phyloP scores from a whole-genome alignment of 371 early-diverging fungal genomes.

The Lichtheimia hyalospora region DNA sequence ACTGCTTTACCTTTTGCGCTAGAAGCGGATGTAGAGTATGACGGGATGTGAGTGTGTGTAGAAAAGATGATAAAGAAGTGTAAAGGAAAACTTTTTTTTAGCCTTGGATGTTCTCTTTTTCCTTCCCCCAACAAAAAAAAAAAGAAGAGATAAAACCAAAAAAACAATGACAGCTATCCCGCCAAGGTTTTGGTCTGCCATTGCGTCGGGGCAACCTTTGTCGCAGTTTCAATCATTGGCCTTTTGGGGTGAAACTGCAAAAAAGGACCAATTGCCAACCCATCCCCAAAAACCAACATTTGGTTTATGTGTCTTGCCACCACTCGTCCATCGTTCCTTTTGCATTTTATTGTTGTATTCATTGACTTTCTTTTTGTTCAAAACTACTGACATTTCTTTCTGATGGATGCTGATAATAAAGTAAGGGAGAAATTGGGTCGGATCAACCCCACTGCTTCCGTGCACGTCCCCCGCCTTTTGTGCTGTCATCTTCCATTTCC shows the following conservation, averaged over 20 bases:
- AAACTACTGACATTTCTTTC: too few relatives aligned
- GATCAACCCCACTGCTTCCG: too few relatives aligned
- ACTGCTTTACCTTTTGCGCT: neutral
- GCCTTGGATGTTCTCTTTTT: slow-evolving; percentile 7
- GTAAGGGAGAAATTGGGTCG: too few relatives aligned
- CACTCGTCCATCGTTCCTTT: too few relatives aligned
- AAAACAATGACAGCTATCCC: slow-evolving; percentile 12
- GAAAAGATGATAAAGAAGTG: slow-evolving; percentile 11
- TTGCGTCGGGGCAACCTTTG: neutral
- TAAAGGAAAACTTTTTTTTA: slow-evolving; percentile 6
- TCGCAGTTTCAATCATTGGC: slow-evolving; percentile 4
- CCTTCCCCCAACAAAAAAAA: slow-evolving; percentile 24
- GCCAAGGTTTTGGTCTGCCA: slow-evolving; percentile 2
- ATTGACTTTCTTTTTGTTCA: too few relatives aligned
- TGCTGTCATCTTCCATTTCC: too few relatives aligned
- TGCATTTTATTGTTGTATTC: too few relatives aligned
- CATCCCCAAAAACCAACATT: slow-evolving; percentile 1
- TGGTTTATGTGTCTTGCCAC: too few relatives aligned
- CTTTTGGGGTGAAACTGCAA: slow-evolving; percentile 1
- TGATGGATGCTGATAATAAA: too few relatives aligned
- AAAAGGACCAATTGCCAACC: slow-evolving; percentile 4
- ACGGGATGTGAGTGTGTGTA: slow-evolving; percentile 9
- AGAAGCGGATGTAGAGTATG: slow-evolving; percentile 1
- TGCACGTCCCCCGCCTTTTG: too few relatives aligned
- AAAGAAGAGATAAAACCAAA: slow-evolving; percentile 10